Conservation (phyloP, 169 alveolate species). For the Blepharisma undulans region DNA sequence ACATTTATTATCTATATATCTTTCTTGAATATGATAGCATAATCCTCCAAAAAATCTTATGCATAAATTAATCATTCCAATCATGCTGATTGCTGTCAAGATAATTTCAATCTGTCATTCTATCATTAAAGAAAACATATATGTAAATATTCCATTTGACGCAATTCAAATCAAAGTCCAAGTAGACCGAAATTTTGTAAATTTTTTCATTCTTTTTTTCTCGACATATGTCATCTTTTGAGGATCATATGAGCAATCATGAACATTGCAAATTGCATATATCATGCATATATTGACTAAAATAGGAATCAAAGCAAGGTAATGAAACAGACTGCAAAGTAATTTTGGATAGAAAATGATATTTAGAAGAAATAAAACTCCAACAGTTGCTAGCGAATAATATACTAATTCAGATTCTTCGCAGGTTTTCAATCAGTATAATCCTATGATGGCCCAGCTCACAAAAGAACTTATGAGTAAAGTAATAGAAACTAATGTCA, state of each 20-base stretch:
- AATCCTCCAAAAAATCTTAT: background rate
- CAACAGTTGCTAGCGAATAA: background rate
- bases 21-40: background rate
- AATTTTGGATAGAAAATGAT: background rate
- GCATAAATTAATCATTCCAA: background rate
- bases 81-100: background rate
- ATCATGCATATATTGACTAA: conserved; percentile 56
- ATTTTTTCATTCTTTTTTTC: background rate
- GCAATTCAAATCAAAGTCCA: background rate
- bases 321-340: conserved; percentile 13
- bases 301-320: conserved; percentile 60
- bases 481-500: background rate
- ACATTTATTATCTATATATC: background rate
- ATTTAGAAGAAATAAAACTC: background rate
- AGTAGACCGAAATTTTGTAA: background rate
- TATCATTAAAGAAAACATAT: background rate
- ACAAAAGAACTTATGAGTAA: background rate
- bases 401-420: background rate
- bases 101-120: background rate
- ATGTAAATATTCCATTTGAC: background rate
- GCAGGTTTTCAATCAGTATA: background rate
- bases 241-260: conserved; percentile 42
- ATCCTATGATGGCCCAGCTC: background rate
- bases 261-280: conserved; percentile 63
- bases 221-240: background rate